Conservation (phyloP, 75 land plant species). For the Selaginella tamariscina region DNA sequence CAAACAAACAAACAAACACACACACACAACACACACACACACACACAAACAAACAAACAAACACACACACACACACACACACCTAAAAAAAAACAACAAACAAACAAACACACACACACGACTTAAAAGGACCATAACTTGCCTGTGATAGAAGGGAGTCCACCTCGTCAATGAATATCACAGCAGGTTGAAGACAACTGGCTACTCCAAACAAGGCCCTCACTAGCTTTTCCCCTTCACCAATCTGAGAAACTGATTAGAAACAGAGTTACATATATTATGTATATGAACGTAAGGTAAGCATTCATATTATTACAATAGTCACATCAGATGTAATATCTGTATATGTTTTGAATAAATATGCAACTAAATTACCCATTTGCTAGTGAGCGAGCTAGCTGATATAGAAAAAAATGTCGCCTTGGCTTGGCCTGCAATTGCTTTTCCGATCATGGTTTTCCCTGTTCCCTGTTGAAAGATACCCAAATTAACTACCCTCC, state of each 20-base stretch:
- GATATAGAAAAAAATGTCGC: constrained; percentile 99
- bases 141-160: constrained; percentile 98
- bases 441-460: constrained; percentile 99
- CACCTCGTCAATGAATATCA: constrained; percentile 98
- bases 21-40: too few relatives aligned
- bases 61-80: too few relatives aligned
- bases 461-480: constrained; percentile 71
- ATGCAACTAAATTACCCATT: constrained; percentile 75
- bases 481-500: too few relatives aligned
- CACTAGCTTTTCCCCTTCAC: constrained; percentile 98
- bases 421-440: constrained; percentile 98
- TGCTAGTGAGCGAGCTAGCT: constrained; percentile 98
- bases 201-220: constrained; percentile 98
- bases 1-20: too few relatives aligned
- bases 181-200: constrained; percentile 97
- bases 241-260: constrained; percentile 41
- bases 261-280: neutral
- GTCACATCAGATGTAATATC: too few relatives aligned
- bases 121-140: too few relatives aligned
- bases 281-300: neutral
- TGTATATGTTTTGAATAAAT: too few relatives aligned
- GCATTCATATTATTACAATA: constrained; percentile 2
- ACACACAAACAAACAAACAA: too few relatives aligned
- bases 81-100: too few relatives aligned
- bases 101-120: too few relatives aligned